A percentile compares a stretch with the other conserved stretches of the same genome.
Evolutionary conservation across 2,329 filamentous ascomycete species (phyloP).

Genomic region (Fusarium sororula): DNA sequence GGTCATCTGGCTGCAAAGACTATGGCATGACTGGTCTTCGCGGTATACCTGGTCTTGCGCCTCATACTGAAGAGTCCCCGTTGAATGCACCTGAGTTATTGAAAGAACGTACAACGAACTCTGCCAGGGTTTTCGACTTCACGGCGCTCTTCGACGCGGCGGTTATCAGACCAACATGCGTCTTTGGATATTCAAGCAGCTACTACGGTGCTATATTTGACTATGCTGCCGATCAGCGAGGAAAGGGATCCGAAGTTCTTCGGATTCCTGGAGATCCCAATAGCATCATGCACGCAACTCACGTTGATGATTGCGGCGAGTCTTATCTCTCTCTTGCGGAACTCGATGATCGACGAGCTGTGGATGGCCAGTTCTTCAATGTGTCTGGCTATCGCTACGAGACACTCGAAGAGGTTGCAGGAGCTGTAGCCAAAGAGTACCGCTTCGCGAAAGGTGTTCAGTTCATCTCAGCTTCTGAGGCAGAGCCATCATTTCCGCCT

Average conservation of each 20-base stretch:
- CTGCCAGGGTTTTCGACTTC: slow-evolving; percentile 47
- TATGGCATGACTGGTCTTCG: slow-evolving; percentile 53
- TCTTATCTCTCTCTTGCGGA: slow-evolving; percentile 57
- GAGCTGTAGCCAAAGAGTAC: slow-evolving; percentile 53
- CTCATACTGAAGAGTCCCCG: slow-evolving; percentile 55
- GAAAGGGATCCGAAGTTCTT: slow-evolving; percentile 36
- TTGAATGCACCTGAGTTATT: slow-evolving; percentile 44
- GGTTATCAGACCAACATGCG: slow-evolving; percentile 56
- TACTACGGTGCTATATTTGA: slow-evolving; percentile 55
- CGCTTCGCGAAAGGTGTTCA: slow-evolving; percentile 45
- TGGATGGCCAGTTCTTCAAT: slow-evolving; percentile 56
- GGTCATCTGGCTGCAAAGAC: slow-evolving; percentile 61
- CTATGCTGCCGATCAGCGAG: slow-evolving; percentile 42
- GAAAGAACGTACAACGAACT: slow-evolving; percentile 45
- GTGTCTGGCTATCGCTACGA: slow-evolving; percentile 57
- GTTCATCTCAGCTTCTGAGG: slow-evolving; percentile 36
- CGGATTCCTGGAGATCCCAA: slow-evolving; percentile 47
- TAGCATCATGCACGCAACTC: slow-evolving; percentile 56
- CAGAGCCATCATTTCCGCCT: slow-evolving; percentile 23
- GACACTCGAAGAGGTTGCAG: slow-evolving; percentile 51
- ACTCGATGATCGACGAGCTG: slow-evolving; percentile 42
- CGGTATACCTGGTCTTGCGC: slow-evolving; percentile 46
- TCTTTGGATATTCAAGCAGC: slow-evolving; percentile 57
- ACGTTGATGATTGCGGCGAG: slow-evolving; percentile 60
- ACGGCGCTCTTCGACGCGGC: slow-evolving; percentile 53